Percentiles rank a stretch among this genome's conserved stretches.
phyloP scores from a whole-genome alignment of 164 flowering plant species.

The Kalanchoe fedtschenkoi region DNA sequence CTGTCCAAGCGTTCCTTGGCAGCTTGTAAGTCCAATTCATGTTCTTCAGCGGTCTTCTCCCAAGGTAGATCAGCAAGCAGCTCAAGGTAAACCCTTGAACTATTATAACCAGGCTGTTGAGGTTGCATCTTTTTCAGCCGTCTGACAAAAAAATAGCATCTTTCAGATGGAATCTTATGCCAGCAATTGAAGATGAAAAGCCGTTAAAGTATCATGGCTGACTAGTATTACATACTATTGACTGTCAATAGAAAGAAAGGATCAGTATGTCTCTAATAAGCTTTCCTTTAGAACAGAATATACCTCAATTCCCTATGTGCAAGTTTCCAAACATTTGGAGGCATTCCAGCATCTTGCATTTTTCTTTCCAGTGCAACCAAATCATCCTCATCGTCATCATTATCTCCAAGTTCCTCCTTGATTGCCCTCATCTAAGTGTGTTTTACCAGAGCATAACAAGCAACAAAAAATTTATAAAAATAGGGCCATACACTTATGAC shows the following conservation, averaged over 20 bases:
- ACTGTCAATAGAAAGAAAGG: slow-evolving; percentile 1
- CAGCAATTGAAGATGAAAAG: neutral
- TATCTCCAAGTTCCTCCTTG: slow-evolving; percentile 99
- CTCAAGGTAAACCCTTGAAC: slow-evolving; percentile 92
- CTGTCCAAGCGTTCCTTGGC: slow-evolving; percentile 86
- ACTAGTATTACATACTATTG: neutral
- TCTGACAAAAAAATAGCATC: slow-evolving; percentile 39
- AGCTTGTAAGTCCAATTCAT: slow-evolving; percentile 69
- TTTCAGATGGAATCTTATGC: too few species aligned
- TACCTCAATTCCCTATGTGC: slow-evolving; percentile 95
- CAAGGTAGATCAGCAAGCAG: slow-evolving; percentile 99
- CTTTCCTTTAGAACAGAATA: neutral
- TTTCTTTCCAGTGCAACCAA: slow-evolving; percentile 79
- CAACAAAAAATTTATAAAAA: neutral
- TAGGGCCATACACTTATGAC: too few species aligned
- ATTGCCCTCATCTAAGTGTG: slow-evolving; percentile 86
- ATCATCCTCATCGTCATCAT: slow-evolving; percentile 99
- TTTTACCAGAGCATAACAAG: neutral
- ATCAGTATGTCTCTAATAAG: too few species aligned
- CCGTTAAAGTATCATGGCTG: neutral
- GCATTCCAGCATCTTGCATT: slow-evolving; percentile 97
- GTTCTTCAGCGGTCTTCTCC: slow-evolving; percentile 80
- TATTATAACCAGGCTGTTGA: slow-evolving; percentile 98
- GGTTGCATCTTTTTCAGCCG: slow-evolving; percentile 98
- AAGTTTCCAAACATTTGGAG: slow-evolving; percentile 92